phyloP scores from a whole-genome alignment of 2,329 filamentous ascomycete species.

The Lecanicillium sp. region DNA sequence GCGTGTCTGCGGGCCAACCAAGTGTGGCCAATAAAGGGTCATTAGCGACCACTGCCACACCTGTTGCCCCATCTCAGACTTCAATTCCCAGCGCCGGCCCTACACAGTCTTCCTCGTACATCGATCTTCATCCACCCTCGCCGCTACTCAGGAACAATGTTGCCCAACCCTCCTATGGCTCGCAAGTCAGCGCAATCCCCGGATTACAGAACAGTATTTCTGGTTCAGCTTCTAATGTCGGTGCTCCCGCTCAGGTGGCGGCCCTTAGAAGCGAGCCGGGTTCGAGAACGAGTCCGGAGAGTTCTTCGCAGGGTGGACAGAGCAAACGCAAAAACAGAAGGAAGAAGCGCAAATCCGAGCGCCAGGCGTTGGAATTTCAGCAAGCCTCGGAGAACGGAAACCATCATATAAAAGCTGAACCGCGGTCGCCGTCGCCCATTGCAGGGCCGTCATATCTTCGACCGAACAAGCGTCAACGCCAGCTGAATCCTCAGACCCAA shows the following conservation, averaged over 20 bases:
- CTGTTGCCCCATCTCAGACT: not conserved
- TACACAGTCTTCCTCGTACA: conserved; percentile 16
- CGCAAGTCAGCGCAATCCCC: not conserved
- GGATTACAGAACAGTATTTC: not conserved
- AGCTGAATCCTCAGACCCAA: conserved; percentile 35
- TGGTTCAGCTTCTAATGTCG: conserved; percentile 16
- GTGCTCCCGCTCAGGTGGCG: conserved; percentile 47
- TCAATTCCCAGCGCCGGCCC: not conserved
- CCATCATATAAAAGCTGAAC: conserved; percentile 58
- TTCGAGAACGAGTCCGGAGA: conserved; percentile 51
- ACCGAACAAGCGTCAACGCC: conserved; percentile 52
- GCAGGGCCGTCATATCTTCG: conserved; percentile 46
- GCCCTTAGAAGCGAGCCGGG: conserved; percentile 47
- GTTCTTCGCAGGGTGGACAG: conserved; percentile 50
- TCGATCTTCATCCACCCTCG: conserved; percentile 39
- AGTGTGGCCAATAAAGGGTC: too few species aligned
- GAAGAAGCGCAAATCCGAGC: conserved; percentile 49
- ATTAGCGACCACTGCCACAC: conserved; percentile 23
- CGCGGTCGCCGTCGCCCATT: conserved; percentile 57
- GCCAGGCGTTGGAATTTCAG: conserved; percentile 36
- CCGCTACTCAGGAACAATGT: conserved; percentile 67
- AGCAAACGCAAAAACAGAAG: conserved; percentile 39
- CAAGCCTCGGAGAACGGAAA: conserved; percentile 31
- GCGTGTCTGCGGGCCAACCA: conserved; percentile 13
- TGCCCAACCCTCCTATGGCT: conserved; percentile 63